Conservation (phyloP, 2,329 filamentous ascomycete genomes). For the Amauroascus niger region DNA sequence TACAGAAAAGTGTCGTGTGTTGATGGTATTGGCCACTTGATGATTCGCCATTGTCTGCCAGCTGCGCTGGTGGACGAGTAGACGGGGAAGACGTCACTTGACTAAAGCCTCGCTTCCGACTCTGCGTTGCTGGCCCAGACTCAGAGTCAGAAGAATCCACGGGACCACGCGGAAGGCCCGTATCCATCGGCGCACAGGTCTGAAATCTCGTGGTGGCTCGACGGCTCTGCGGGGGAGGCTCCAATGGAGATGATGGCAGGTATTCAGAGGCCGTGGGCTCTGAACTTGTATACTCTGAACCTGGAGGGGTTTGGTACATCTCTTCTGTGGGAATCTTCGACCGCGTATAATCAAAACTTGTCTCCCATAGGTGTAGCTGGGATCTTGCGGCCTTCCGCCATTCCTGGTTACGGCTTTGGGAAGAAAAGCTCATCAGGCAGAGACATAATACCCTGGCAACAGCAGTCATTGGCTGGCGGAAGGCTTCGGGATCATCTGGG, state of each 20-base stretch:
- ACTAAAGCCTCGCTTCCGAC: slow-evolving; percentile 22
- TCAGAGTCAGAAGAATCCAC: slow-evolving; percentile 6
- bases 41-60: background rate
- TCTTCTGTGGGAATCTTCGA: slow-evolving; percentile 17
- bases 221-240: background rate
- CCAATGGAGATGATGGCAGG: background rate
- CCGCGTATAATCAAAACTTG: slow-evolving; percentile 18
- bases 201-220: background rate
- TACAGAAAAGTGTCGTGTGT: slow-evolving; percentile 15
- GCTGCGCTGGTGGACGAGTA: slow-evolving; percentile 12
- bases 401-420: slow-evolving; percentile 17
- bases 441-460: slow-evolving; percentile 21
- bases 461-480: slow-evolving; percentile 17
- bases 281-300: background rate
- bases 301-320: background rate
- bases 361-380: slow-evolving; percentile 19
- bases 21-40: slow-evolving; percentile 11
- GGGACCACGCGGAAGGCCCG: background rate
- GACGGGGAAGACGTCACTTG: slow-evolving; percentile 20
- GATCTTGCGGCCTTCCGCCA: slow-evolving; percentile 19
- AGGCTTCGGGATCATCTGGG: background rate
- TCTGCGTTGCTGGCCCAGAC: slow-evolving; percentile 14
- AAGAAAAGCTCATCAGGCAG: slow-evolving; percentile 21
- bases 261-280: background rate
- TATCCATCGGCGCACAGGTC: background rate